Evolutionary conservation across 805 yeast genomes (phyloP).

Genomic region (Lipomyces spencermartinsiae): DNA sequence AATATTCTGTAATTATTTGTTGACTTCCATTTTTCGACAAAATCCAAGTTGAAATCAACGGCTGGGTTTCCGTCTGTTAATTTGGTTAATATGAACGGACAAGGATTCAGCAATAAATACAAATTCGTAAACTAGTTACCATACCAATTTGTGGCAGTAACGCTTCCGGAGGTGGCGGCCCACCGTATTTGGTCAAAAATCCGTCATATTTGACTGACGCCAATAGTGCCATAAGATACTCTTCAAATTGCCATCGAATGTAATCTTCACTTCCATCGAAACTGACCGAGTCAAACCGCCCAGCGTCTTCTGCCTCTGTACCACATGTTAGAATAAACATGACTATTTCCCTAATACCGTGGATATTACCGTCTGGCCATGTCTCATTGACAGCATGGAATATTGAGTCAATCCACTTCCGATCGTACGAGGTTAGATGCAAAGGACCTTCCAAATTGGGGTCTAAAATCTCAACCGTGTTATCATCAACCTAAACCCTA

Average conservation of each 20-base stretch:
- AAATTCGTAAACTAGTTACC: not conserved
- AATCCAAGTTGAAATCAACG: conserved; percentile 53
- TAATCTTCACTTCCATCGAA: conserved; percentile 85
- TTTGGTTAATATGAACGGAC: not conserved
- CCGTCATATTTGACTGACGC: conserved; percentile 73
- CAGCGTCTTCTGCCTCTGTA: conserved; percentile 49
- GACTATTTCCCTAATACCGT: not conserved
- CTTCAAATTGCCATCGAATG: conserved; percentile 86
- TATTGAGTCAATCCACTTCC: conserved; percentile 72
- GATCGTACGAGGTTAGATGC: conserved; percentile 65
- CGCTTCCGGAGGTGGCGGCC: conserved; percentile 48
- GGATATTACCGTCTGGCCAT: conserved; percentile 45
- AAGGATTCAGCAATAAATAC: not conserved
- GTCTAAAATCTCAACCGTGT: conserved; percentile 56
- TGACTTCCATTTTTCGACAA: conserved; percentile 59
- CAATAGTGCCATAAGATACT: conserved; percentile 78
- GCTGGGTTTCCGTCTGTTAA: conserved; percentile 48
- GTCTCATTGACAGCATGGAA: conserved; percentile 56
- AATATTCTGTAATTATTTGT: conserved; percentile 65
- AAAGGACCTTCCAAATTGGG: conserved; percentile 52
- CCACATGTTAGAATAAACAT: not conserved
- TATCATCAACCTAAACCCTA: conserved; percentile 37
- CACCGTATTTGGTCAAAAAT: conserved; percentile 53
- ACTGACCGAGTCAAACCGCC: conserved; percentile 53
- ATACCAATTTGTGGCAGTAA: conserved; percentile 40